Evolutionary conservation across 352 stramenopile genomes (phyloP).

Genomic region (Globisporangium perplexum): DNA sequence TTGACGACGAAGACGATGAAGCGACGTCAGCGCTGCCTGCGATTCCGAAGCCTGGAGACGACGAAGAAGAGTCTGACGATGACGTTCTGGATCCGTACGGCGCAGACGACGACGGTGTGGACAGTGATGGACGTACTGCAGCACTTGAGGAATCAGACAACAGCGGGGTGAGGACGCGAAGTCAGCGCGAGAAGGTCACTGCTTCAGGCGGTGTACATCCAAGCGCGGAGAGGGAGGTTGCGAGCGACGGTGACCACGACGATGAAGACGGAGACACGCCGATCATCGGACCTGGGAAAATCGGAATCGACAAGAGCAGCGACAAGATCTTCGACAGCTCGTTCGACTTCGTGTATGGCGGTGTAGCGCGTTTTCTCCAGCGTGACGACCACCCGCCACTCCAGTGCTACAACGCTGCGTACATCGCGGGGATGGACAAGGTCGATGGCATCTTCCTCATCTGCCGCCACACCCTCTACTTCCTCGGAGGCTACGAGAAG

Average conservation of each 20-base stretch:
- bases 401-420: slow-evolving; percentile 47
- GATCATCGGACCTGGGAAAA: slow-evolving; percentile 11
- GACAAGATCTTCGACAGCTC: slow-evolving; percentile 39
- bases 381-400: slow-evolving; percentile 60
- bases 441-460: slow-evolving; percentile 50
- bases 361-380: slow-evolving; percentile 54
- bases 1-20: slow-evolving; percentile 18
- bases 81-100: slow-evolving; percentile 19
- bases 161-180: slow-evolving; percentile 2
- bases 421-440: slow-evolving; percentile 57
- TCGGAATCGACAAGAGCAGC: slow-evolving; percentile 9
- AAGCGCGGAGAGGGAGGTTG: background rate
- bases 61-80: slow-evolving; percentile 32
- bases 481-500: slow-evolving; percentile 62
- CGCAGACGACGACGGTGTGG: background rate
- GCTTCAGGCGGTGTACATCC: background rate
- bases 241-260: slow-evolving; percentile 1
- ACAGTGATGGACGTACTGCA: too few species aligned
- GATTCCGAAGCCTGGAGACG: slow-evolving; percentile 2
- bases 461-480: slow-evolving; percentile 50
- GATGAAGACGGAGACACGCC: slow-evolving; percentile 5
- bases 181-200: background rate
- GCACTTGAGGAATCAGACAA: background rate
- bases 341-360: slow-evolving; percentile 43
- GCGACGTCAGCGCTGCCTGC: background rate